These are phyloP conservation scores for Aspergillus piperis DNA, from an alignment of 2,329 filamentous ascomycete species.

Conservation along the genomic window DNA sequence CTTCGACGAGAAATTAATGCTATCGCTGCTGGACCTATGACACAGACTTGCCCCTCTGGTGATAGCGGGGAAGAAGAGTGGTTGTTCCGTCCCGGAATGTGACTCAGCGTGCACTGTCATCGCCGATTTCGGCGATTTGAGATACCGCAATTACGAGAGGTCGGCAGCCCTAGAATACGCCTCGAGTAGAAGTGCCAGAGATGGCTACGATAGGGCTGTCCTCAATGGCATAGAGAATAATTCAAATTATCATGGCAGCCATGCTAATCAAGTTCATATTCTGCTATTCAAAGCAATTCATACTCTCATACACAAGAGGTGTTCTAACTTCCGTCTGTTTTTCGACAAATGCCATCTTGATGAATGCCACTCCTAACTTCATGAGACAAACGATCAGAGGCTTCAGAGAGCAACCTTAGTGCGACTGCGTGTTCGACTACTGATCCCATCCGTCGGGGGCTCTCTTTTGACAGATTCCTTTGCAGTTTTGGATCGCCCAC, in stretches of 20 bases:
- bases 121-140: constrained; percentile 22
- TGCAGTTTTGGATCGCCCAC: constrained; percentile 34
- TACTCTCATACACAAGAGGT: background rate
- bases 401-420: constrained; percentile 31
- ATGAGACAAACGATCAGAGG: background rate
- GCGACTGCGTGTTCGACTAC: constrained; percentile 43
- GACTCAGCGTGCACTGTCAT: constrained; percentile 21
- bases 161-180: background rate
- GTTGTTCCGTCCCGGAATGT: constrained; percentile 36
- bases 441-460: constrained; percentile 36
- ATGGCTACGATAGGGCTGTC: background rate
- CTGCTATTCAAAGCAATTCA: background rate
- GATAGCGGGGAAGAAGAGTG: constrained; percentile 30
- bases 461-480: constrained; percentile 31
- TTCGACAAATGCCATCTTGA: background rate
- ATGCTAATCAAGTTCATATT: background rate
- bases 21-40: constrained; percentile 24
- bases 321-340: too few species aligned
- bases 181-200: background rate
- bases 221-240: background rate
- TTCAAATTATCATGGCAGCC: background rate
- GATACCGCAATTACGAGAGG: background rate
- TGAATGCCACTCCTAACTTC: background rate
- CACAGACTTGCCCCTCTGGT: constrained; percentile 30
- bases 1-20: constrained; percentile 11